phyloP scores from a whole-genome alignment of 225 moss, liverwort and hornwort genomes.

The Thuidium tamariscinum region DNA sequence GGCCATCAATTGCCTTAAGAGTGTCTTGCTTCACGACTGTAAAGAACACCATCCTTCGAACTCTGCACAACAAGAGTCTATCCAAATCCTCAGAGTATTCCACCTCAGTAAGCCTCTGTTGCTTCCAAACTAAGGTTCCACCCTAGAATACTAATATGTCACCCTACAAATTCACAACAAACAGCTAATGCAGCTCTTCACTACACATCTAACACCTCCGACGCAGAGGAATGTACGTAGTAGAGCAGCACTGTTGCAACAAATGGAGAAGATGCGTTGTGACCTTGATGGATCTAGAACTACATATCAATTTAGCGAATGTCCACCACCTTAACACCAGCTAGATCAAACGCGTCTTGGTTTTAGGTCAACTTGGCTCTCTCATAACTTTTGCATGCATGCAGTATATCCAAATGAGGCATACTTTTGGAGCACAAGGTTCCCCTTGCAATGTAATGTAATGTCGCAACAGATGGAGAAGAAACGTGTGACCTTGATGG shows the following conservation, averaged over 20 bases:
- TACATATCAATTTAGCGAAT: background rate
- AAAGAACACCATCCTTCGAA: constrained; percentile 50
- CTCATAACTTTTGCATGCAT: background rate
- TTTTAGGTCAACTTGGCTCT: background rate
- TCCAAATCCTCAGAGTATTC: background rate
- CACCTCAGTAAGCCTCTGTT: background rate
- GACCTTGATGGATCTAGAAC: background rate
- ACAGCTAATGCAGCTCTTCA: background rate
- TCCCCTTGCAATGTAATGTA: too few species aligned
- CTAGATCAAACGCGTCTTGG: background rate
- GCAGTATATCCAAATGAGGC: background rate
- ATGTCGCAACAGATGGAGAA: background rate
- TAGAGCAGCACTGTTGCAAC: background rate
- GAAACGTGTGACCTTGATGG: background rate
- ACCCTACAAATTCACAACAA: background rate
- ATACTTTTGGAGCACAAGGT: too few species aligned
- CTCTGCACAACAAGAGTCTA: background rate
- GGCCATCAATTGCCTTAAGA: constrained; percentile 60
- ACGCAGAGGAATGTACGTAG: background rate
- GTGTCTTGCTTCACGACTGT: constrained; percentile 53
- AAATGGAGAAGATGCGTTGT: background rate
- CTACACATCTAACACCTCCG: background rate
- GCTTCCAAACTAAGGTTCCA: background rate
- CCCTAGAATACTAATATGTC: background rate
- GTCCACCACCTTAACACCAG: background rate